Conservation (phyloP, 2,329 filamentous ascomycete genomes). For the Phyllosticta citriasiana region DNA sequence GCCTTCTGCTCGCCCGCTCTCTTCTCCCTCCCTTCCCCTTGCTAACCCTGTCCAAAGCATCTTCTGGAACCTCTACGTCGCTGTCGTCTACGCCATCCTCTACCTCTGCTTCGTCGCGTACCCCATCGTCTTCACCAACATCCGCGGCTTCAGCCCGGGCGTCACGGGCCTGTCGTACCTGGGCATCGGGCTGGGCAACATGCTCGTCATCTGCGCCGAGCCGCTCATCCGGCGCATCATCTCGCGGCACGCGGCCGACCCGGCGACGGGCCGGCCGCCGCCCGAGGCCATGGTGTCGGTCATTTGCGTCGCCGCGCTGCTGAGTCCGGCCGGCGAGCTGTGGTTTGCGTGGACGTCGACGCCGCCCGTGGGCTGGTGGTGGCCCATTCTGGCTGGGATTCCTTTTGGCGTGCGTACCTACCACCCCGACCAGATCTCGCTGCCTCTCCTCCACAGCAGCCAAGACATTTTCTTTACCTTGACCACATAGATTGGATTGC, state of each 20-base stretch:
- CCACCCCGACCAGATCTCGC: too few species aligned
- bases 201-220: conserved; percentile 14
- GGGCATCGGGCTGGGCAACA: conserved; percentile 55
- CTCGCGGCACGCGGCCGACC: conserved; percentile 64
- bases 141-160: conserved; percentile 67
- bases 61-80: conserved; percentile 61
- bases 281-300: conserved; percentile 76
- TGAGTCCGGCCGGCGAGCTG: conserved; percentile 69
- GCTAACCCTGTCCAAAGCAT: conserved; percentile 41
- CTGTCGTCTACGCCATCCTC: conserved; percentile 74
- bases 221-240: conserved; percentile 69
- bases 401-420: conserved; percentile 49
- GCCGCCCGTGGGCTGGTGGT: conserved; percentile 77
- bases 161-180: conserved; percentile 67
- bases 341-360: conserved; percentile 28
- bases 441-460: too few species aligned
- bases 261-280: conserved; percentile 58
- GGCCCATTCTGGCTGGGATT: conserved; percentile 66
- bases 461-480: too few species aligned
- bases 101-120: conserved; percentile 89
- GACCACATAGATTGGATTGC: too few species aligned
- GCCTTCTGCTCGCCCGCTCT: not conserved
- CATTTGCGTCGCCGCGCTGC: conserved; percentile 65
- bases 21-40: conserved; percentile 2
- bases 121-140: conserved; percentile 67